Conservation (phyloP, 306 rosid genomes). For the Lathyrus tuberosus region DNA sequence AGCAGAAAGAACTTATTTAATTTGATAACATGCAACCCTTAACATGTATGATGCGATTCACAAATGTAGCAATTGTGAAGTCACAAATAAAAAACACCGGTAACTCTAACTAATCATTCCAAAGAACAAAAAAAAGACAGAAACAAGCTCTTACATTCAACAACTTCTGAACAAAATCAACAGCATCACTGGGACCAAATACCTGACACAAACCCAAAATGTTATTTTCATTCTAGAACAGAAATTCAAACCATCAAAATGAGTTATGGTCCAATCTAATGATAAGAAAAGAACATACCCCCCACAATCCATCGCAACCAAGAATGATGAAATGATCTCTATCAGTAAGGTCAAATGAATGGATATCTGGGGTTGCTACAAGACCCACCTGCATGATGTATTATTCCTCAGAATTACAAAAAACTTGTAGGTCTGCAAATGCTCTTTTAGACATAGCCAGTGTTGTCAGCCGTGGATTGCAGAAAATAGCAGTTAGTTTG, state of each 20-base stretch:
- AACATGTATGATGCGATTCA: no score
- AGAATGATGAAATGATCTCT: constrained; percentile 88
- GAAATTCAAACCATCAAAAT: constrained; percentile 35
- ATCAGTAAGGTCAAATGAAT: constrained; percentile 74
- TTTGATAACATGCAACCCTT: no score
- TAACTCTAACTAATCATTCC: no score
- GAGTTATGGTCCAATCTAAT: background rate
- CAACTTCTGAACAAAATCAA: constrained; percentile 78
- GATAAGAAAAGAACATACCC: constrained; percentile 53
- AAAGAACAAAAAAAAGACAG: constrained; percentile 13
- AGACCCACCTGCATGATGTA: constrained; percentile 74
- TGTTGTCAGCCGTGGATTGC: background rate
- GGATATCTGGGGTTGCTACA: constrained; percentile 77
- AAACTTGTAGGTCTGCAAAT: background rate
- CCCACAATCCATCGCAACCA: constrained; percentile 98
- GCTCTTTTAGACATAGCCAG: constrained; percentile 7
- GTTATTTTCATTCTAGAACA: constrained; percentile 25
- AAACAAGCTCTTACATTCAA: constrained; percentile 57
- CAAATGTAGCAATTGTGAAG: no score
- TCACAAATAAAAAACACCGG: no score
- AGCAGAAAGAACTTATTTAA: no score
- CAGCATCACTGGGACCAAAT: constrained; percentile 95
- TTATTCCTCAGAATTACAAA: constrained; percentile 29
- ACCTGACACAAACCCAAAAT: constrained; percentile 57
- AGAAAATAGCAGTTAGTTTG: background rate